phyloP scores from a whole-genome alignment of 2,329 filamentous ascomycete genomes.

The Colletotrichum scovillei region DNA sequence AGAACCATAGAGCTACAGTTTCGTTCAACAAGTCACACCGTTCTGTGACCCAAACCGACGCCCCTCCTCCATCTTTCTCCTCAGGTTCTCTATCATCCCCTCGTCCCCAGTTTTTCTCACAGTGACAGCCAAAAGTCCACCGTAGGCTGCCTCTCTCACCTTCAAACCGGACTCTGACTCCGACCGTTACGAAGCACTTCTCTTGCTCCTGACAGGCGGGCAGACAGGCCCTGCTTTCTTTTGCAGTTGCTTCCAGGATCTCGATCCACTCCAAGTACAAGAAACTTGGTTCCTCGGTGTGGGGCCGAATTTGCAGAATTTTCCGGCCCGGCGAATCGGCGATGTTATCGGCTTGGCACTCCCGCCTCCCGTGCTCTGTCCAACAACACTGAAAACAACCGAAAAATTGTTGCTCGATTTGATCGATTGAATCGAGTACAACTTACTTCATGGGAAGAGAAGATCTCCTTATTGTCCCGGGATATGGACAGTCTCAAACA shows the following conservation, averaged over 20 bases:
- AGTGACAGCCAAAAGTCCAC: background rate
- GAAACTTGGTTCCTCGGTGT: constrained; percentile 27
- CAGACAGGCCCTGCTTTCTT: background rate
- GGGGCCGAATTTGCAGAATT: constrained; percentile 32
- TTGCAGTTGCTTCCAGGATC: background rate
- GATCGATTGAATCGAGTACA: background rate
- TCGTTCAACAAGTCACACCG: constrained; percentile 1
- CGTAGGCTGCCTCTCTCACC: constrained; percentile 16
- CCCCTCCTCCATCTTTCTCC: background rate
- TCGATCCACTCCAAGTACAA: constrained; percentile 11
- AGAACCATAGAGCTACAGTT: constrained; percentile 1
- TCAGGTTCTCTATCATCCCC: background rate
- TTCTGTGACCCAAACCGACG: background rate
- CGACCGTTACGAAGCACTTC: background rate
- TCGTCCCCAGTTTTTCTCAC: constrained; percentile 5
- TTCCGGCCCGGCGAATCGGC: constrained; percentile 24
- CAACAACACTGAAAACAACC: background rate
- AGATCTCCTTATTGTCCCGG: background rate
- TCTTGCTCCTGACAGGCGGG: background rate
- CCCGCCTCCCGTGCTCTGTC: background rate
- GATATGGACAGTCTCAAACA: no score
- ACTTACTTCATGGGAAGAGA: background rate
- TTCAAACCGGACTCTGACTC: background rate
- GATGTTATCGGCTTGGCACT: constrained; percentile 17
- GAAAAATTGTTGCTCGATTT: background rate